These are phyloP conservation scores for Globisporangium emineosum DNA, from an alignment of 352 stramenopile species.

Conservation along the genomic window DNA sequence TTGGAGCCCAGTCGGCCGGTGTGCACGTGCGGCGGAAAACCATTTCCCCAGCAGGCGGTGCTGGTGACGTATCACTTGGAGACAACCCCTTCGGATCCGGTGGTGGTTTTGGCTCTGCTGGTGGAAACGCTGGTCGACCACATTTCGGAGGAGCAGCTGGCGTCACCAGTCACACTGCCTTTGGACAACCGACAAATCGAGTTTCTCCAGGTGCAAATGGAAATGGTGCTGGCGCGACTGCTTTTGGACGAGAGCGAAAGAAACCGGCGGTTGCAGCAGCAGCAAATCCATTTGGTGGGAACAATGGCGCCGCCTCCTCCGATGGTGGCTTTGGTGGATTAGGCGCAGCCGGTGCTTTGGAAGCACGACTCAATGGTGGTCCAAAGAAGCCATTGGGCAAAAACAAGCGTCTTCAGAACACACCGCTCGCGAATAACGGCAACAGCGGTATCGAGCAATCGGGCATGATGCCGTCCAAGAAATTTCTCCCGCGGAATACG, in stretches of 20 bases:
- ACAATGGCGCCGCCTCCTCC: slow-evolving; percentile 10
- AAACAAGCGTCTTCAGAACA: slow-evolving; percentile 17
- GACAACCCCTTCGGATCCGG: slow-evolving; percentile 26
- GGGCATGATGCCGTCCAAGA: slow-evolving; percentile 14
- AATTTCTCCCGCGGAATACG: slow-evolving; percentile 6
- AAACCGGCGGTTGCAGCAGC: background rate
- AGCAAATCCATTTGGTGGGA: slow-evolving; percentile 11
- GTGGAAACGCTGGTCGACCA: background rate
- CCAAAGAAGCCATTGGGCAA: slow-evolving; percentile 25
- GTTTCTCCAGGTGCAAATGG: background rate
- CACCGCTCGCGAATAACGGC: background rate
- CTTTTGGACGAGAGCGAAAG: slow-evolving; percentile 7
- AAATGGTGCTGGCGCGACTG: background rate
- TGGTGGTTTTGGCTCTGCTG: slow-evolving; percentile 24
- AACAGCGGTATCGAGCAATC: background rate
- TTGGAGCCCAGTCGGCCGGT: slow-evolving; percentile 24
- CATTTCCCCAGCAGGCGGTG: slow-evolving; percentile 11
- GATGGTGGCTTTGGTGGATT: slow-evolving; percentile 12
- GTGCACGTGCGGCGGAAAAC: slow-evolving; percentile 28
- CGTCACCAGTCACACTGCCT: slow-evolving; percentile 16
- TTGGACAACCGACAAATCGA: slow-evolving; percentile 19
- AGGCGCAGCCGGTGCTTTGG: slow-evolving; percentile 17
- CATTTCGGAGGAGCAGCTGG: slow-evolving; percentile 4
- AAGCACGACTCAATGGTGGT: slow-evolving; percentile 27
- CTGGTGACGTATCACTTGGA: slow-evolving; percentile 1